Evolutionary conservation across 75 land plant species (phyloP).

Genomic region (Cunninghamia lanceolata): DNA sequence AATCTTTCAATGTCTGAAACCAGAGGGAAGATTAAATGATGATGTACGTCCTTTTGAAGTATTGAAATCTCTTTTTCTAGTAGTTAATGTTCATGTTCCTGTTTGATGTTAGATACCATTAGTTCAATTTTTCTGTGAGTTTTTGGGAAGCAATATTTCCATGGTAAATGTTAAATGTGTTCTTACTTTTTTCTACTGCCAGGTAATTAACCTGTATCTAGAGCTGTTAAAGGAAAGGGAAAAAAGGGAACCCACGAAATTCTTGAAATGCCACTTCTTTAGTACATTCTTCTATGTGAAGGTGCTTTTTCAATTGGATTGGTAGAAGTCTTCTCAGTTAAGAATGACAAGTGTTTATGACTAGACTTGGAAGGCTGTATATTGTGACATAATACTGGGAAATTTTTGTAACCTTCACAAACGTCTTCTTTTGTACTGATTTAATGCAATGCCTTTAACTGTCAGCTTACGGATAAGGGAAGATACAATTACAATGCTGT

Average conservation of each 20-base stretch:
- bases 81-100: neutral
- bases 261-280: conserved; percentile 35
- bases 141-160: neutral
- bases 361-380: neutral
- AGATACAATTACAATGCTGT: conserved; percentile 81
- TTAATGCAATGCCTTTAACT: neutral
- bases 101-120: neutral
- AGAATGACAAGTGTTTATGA: neutral
- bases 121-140: neutral
- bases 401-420: neutral
- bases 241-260: conserved; percentile 26
- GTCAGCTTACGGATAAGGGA: neutral
- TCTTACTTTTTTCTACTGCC: conserved; percentile 4
- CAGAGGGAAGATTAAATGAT: neutral
- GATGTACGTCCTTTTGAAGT: neutral
- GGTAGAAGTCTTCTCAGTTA: neutral
- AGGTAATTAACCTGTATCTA: conserved; percentile 41
- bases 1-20: neutral
- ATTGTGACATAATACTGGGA: neutral
- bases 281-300: conserved; percentile 45
- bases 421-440: neutral
- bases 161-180: neutral
- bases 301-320: conserved; percentile 10
- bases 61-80: neutral
- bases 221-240: conserved; percentile 36